phyloP scores from a whole-genome alignment of 148 eudicot species.

The Drosera capensis region DNA sequence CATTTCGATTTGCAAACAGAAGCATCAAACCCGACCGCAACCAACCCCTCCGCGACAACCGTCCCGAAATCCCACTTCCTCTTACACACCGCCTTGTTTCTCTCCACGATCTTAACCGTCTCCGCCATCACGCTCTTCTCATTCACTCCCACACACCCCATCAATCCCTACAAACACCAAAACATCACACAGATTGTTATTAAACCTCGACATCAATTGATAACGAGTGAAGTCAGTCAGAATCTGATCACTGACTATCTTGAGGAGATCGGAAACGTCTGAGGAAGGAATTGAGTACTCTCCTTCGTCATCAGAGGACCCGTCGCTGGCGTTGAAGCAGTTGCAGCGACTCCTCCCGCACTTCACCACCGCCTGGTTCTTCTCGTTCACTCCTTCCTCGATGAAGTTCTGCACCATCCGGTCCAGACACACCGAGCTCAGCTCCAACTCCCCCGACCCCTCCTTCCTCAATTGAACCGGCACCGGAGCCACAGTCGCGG shows the following conservation, averaged over 20 bases:
- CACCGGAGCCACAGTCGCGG: slow-evolving; percentile 7
- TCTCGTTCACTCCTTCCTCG: slow-evolving; percentile 52
- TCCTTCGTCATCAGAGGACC: slow-evolving; percentile 39
- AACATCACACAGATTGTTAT: neutral
- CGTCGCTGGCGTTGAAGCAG: slow-evolving; percentile 52
- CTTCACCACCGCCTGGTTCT: slow-evolving; percentile 24
- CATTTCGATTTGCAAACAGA: slow-evolving; percentile 77
- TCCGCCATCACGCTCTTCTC: slow-evolving; percentile 74
- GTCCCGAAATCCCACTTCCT: slow-evolving; percentile 43
- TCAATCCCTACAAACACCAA: slow-evolving; percentile 40
- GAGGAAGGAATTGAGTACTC: slow-evolving; percentile 13
- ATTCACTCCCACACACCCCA: slow-evolving; percentile 34
- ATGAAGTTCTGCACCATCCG: slow-evolving; percentile 86
- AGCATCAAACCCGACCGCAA: slow-evolving; percentile 47
- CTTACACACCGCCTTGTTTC: slow-evolving; percentile 32
- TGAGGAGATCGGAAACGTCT: slow-evolving; percentile 50
- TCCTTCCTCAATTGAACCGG: neutral
- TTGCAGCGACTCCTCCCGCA: slow-evolving; percentile 44
- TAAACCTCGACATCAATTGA: neutral
- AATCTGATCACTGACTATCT: slow-evolving; percentile 40
- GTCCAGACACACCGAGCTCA: slow-evolving; percentile 69
- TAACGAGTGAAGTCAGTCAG: neutral
- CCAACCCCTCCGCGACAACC: slow-evolving; percentile 44
- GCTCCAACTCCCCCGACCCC: slow-evolving; percentile 31
- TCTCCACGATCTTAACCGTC: slow-evolving; percentile 55